These are phyloP conservation scores for Rosa persica DNA, from an alignment of 306 rosid genomes.

Conservation along the genomic window DNA sequence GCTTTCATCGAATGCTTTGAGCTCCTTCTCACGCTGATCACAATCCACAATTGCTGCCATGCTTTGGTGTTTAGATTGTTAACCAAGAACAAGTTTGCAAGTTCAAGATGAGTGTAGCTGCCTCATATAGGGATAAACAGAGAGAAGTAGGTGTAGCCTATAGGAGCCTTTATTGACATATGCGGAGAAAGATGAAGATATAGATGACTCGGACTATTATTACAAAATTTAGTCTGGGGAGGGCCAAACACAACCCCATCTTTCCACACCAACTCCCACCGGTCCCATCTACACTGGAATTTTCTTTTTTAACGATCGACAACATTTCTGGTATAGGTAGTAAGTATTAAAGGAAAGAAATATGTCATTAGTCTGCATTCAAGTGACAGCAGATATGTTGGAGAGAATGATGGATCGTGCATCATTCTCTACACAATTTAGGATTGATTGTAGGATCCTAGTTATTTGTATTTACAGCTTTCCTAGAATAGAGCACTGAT, in stretches of 20 bases:
- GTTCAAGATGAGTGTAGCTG: background rate
- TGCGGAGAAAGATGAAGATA: background rate
- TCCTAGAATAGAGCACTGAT: no score
- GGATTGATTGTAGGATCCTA: no score
- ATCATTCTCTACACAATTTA: no score
- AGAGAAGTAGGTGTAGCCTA: background rate
- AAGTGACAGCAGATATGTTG: no score
- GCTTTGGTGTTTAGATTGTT: background rate
- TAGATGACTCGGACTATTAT: background rate
- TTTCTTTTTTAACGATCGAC: background rate
- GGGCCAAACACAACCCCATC: background rate
- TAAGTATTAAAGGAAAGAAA: no score
- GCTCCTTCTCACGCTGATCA: conserved; percentile 45
- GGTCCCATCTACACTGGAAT: background rate
- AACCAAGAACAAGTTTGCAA: background rate
- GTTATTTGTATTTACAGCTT: no score
- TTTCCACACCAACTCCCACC: conserved; percentile 1
- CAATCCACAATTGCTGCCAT: conserved; percentile 3
- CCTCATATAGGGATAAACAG: background rate
- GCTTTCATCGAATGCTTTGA: conserved; percentile 52
- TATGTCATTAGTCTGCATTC: no score
- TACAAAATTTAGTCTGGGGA: background rate
- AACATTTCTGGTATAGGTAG: background rate
- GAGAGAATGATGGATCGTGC: no score
- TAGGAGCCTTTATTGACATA: background rate